A percentile compares a stretch with the other conserved stretches of the same genome.
Conservation (phyloP, 129 eudicot genomes). For the Flaveria brownii region DNA sequence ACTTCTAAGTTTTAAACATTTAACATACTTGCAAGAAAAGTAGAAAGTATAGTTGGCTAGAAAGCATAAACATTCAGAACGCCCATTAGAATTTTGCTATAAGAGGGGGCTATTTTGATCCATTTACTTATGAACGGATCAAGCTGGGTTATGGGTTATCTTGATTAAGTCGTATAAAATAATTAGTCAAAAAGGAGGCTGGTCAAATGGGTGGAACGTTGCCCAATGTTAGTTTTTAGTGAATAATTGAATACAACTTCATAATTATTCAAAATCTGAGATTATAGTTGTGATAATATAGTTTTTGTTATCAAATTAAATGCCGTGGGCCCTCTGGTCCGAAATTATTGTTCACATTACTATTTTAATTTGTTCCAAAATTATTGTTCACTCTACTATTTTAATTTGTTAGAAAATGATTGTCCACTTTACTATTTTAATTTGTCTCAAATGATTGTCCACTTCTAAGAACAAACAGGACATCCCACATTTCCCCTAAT, state of each 20-base stretch:
- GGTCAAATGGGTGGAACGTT: background rate
- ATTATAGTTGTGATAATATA: background rate
- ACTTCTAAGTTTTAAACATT: background rate
- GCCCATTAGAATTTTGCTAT: background rate
- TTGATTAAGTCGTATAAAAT: background rate
- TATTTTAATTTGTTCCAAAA: no score
- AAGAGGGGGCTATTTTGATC: slow-evolving; percentile 1
- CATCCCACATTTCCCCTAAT: background rate
- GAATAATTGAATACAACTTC: background rate
- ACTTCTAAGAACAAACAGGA: background rate
- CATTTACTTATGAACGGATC: background rate
- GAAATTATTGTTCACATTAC: background rate
- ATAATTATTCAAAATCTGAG: background rate
- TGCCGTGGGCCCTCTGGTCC: background rate
- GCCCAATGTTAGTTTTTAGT: background rate
- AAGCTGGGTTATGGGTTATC: background rate
- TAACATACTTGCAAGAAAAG: background rate
- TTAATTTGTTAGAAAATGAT: background rate
- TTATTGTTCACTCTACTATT: background rate
- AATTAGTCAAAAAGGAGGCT: background rate
- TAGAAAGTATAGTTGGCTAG: background rate
- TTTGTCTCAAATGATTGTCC: background rate
- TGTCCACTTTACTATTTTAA: background rate
- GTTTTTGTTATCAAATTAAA: background rate
- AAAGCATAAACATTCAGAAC: background rate